phyloP scores from a whole-genome alignment of 176 grass and related monocot genomes.

The Eragrostis curvula region DNA sequence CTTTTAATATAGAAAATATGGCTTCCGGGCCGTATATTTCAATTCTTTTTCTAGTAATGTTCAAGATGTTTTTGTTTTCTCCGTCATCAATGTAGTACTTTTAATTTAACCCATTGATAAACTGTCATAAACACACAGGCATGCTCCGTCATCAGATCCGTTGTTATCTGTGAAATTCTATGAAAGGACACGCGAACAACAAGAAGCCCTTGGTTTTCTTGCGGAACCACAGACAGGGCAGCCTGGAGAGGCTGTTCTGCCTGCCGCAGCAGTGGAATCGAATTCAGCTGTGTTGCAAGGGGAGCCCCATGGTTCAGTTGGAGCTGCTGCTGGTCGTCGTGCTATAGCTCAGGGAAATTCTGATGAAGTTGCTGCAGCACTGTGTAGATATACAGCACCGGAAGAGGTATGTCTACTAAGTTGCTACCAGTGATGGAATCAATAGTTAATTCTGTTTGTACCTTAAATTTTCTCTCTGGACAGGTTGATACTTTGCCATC shows the following conservation, averaged over 20 bases:
- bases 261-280: conserved; percentile 43
- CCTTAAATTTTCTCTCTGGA: conserved; percentile 42
- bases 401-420: conserved; percentile 70
- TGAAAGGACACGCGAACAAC: conserved; percentile 82
- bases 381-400: conserved; percentile 89
- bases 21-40: background rate
- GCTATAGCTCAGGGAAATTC: conserved; percentile 90
- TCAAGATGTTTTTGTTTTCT: background rate
- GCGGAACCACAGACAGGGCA: conserved; percentile 62
- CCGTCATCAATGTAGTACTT: background rate
- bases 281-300: conserved; percentile 40
- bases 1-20: background rate
- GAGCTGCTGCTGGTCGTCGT: conserved; percentile 80
- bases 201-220: conserved; percentile 85
- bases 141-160: conserved; percentile 76
- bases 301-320: conserved; percentile 80
- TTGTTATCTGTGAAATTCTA: conserved; percentile 81
- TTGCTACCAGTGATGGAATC: background rate
- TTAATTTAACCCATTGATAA: background rate
- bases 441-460: background rate
- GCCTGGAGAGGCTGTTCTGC: conserved; percentile 42
- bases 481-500: conserved; percentile 95
- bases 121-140: conserved; percentile 40
- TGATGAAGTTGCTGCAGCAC: conserved; percentile 77
- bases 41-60: background rate